Percentiles rank a stretch among this genome's conserved stretches.
Evolutionary conservation across 2,329 filamentous ascomycete species (phyloP).

Genomic region (Celoporthe dispersa): DNA sequence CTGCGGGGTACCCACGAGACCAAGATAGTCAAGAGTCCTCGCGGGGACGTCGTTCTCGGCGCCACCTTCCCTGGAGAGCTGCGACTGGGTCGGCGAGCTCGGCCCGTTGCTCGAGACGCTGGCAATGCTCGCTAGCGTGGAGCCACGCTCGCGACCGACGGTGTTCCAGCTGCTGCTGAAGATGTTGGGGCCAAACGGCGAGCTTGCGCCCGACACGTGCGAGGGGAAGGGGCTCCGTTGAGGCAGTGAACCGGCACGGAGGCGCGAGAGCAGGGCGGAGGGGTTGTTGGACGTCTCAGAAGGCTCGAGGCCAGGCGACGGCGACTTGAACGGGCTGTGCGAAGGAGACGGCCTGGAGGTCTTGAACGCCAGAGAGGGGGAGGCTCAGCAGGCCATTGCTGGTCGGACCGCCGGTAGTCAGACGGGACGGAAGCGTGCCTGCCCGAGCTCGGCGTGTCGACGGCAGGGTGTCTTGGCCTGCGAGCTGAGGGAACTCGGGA

Average conservation of each 20-base stretch:
- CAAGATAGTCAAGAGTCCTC: constrained; percentile 93
- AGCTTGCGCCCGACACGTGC: constrained; percentile 56
- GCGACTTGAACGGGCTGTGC: constrained; percentile 82
- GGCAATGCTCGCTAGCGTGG: constrained; percentile 79
- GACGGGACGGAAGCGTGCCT: constrained; percentile 93
- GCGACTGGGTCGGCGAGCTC: constrained; percentile 83
- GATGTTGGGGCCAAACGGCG: constrained; percentile 85
- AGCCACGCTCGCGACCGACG: constrained; percentile 77
- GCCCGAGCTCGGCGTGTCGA: constrained; percentile 82
- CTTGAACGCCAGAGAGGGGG: constrained; percentile 68
- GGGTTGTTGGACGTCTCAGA: constrained; percentile 56
- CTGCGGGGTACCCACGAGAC: constrained; percentile 90
- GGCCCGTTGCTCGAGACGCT: constrained; percentile 92
- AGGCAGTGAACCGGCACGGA: constrained; percentile 92
- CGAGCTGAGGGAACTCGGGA: constrained; percentile 80
- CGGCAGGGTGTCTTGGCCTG: constrained; percentile 67
- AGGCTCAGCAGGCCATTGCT: constrained; percentile 63
- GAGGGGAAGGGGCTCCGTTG: constrained; percentile 74
- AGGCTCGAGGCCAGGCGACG: constrained; percentile 58
- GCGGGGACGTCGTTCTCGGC: constrained; percentile 85
- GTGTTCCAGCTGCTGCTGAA: constrained; percentile 88
- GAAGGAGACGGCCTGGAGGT: constrained; percentile 85
- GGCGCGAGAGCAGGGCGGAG: constrained; percentile 78
- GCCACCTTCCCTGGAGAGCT: constrained; percentile 82
- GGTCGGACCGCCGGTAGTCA: constrained; percentile 74